phyloP scores from a whole-genome alignment of 2,329 filamentous ascomycete genomes.

The Botryotinia narcissicola region DNA sequence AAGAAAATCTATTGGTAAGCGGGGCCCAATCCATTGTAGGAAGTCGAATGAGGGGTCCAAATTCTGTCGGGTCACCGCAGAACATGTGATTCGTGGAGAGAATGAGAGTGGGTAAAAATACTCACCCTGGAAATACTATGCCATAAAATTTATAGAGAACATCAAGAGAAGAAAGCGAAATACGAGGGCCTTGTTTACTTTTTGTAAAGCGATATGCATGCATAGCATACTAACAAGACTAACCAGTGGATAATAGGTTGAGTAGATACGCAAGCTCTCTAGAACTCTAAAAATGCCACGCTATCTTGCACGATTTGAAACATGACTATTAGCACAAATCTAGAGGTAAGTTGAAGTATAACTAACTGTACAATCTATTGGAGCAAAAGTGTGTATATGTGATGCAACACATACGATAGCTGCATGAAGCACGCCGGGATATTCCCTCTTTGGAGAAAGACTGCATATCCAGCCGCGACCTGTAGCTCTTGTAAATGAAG shows the following conservation, averaged over 20 bases:
- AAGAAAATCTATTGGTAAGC: not conserved
- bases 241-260: not conserved
- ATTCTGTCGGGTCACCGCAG: not conserved
- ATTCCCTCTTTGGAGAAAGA: not conserved
- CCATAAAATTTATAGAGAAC: not conserved
- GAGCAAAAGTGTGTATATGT: not conserved
- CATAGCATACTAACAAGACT: not conserved
- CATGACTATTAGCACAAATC: not conserved
- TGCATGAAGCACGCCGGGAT: not conserved
- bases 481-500: not conserved
- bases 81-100: not conserved
- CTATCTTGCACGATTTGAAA: not conserved
- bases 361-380: not conserved
- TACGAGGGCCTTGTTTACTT: not conserved
- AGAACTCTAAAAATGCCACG: not conserved
- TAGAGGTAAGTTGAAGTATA: not conserved
- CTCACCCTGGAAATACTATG: not conserved
- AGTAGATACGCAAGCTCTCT: not conserved
- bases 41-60: not conserved
- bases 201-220: not conserved
- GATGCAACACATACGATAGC: not conserved
- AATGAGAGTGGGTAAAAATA: not conserved
- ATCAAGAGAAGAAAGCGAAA: not conserved
- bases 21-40: not conserved
- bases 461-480: not conserved